Conservation (phyloP, 176 grass and related monocot genomes). For the Cymbopogon citratus region DNA sequence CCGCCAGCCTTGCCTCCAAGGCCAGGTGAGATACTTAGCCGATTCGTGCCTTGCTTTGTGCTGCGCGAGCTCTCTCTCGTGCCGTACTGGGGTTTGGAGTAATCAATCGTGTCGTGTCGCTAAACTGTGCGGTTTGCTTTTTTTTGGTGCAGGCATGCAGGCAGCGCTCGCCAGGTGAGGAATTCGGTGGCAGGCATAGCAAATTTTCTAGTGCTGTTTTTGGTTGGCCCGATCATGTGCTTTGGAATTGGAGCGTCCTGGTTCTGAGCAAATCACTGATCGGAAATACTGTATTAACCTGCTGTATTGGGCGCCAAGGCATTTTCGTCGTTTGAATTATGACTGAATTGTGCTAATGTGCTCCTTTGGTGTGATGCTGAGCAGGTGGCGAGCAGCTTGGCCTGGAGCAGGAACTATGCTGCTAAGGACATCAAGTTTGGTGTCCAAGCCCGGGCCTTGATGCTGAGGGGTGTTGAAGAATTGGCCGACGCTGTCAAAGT, state of each 20-base stretch:
- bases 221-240: background rate
- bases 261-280: background rate
- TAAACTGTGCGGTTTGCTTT: constrained; percentile 19
- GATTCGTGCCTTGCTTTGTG: background rate
- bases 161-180: constrained; percentile 50
- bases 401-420: constrained; percentile 90
- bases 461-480: constrained; percentile 92
- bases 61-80: background rate
- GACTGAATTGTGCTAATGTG: background rate
- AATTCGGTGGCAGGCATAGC: background rate
- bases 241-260: background rate
- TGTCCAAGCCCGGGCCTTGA: constrained; percentile 78
- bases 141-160: constrained; percentile 45
- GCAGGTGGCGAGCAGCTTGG: constrained; percentile 72
- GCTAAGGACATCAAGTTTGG: constrained; percentile 96
- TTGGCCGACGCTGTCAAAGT: constrained; percentile 95
- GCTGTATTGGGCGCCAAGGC: background rate
- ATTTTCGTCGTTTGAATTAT: background rate
- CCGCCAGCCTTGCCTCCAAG: constrained; percentile 57
- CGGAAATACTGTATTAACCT: background rate
- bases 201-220: background rate
- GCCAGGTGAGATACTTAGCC: constrained; percentile 36
- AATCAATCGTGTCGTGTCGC: background rate
- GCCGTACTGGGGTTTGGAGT: constrained; percentile 8
- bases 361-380: background rate